A percentile compares a stretch with the other conserved stretches of the same genome.
Conservation (phyloP, 306 rosid species). For the Leucaena leucocephala region DNA sequence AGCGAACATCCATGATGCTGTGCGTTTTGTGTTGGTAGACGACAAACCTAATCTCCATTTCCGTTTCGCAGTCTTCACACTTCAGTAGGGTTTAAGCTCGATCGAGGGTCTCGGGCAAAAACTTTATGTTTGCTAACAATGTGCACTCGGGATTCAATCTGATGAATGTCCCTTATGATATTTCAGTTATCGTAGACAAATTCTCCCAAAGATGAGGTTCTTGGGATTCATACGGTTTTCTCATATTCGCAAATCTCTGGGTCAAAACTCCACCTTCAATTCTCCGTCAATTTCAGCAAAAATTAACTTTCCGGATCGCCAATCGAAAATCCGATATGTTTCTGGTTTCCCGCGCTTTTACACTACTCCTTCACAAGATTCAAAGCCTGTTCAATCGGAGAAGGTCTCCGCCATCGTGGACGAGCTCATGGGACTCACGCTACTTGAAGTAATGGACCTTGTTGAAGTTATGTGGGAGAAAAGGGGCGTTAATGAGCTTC, state of each 20-base stretch:
- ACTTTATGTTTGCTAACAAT: not conserved
- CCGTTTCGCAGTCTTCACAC: not conserved
- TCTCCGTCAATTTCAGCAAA: constrained; percentile 23
- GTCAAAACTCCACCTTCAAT: constrained; percentile 41
- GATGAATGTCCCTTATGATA: constrained; percentile 27
- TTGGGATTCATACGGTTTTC: constrained; percentile 50
- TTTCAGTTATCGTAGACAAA: not conserved
- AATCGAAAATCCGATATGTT: not conserved
- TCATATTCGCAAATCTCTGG: constrained; percentile 43
- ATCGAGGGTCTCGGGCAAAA: not conserved
- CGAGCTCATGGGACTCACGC: constrained; percentile 70
- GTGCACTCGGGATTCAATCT: constrained; percentile 18
- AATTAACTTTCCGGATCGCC: constrained; percentile 15
- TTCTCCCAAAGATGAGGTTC: constrained; percentile 50
- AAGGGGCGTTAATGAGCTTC: constrained; percentile 75
- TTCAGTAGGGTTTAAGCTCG: constrained; percentile 54
- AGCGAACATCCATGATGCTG: too few relatives aligned
- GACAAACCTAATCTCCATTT: too few relatives aligned
- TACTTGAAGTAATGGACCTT: constrained; percentile 72
- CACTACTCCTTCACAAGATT: constrained; percentile 46
- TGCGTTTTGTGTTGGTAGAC: too few relatives aligned
- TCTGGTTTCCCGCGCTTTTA: constrained; percentile 33
- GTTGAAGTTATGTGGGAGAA: constrained; percentile 78
- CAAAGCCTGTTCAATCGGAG: constrained; percentile 48
- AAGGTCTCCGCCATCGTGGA: constrained; percentile 59